Percentiles rank a stretch among this genome's conserved stretches.
These are phyloP conservation scores for Yamadazyma dendronema DNA, from an alignment of 1,139 yeast species.

Conservation along the genomic window DNA sequence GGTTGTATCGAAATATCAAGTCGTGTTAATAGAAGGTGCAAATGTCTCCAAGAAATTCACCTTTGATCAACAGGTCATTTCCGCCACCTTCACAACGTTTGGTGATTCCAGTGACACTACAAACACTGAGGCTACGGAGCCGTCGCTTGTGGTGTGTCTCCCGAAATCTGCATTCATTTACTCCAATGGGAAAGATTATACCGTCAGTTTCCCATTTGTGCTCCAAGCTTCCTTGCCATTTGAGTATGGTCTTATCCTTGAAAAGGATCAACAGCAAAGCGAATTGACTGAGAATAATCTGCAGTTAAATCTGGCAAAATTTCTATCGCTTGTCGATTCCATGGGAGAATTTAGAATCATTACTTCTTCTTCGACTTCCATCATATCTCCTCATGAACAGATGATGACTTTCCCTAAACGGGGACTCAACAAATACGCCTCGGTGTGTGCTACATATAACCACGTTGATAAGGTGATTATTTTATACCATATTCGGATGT, in stretches of 20 bases:
- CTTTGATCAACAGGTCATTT: slow-evolving; percentile 46
- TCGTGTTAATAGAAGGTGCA: slow-evolving; percentile 42
- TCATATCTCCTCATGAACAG: slow-evolving; percentile 58
- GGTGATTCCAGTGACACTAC: slow-evolving; percentile 6
- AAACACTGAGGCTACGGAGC: slow-evolving; percentile 15
- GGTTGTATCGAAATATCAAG: slow-evolving; percentile 22
- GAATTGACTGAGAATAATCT: slow-evolving; percentile 14
- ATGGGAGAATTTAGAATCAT: slow-evolving; percentile 65
- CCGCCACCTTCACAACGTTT: slow-evolving; percentile 52
- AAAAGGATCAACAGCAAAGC: slow-evolving; percentile 34
- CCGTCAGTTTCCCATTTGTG: slow-evolving; percentile 63
- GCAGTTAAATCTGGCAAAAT: slow-evolving; percentile 36
- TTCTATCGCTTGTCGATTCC: slow-evolving; percentile 68
- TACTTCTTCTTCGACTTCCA: slow-evolving; percentile 68
- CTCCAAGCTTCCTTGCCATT: slow-evolving; percentile 56
- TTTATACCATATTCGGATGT: slow-evolving; percentile 51
- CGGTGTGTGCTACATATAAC: slow-evolving; percentile 56
- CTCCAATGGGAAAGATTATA: slow-evolving; percentile 56
- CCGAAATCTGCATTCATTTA: slow-evolving; percentile 55
- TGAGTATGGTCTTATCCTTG: slow-evolving; percentile 63
- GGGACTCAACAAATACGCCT: slow-evolving; percentile 29
- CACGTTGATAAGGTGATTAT: slow-evolving; percentile 40
- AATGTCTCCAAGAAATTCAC: slow-evolving; percentile 46
- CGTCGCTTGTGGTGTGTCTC: slow-evolving; percentile 49
- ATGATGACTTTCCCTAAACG: slow-evolving; percentile 49